Base-by-base conservation (phyloP, 2,329 filamentous ascomycete species). In the Aspergillus japonicus region DNA sequence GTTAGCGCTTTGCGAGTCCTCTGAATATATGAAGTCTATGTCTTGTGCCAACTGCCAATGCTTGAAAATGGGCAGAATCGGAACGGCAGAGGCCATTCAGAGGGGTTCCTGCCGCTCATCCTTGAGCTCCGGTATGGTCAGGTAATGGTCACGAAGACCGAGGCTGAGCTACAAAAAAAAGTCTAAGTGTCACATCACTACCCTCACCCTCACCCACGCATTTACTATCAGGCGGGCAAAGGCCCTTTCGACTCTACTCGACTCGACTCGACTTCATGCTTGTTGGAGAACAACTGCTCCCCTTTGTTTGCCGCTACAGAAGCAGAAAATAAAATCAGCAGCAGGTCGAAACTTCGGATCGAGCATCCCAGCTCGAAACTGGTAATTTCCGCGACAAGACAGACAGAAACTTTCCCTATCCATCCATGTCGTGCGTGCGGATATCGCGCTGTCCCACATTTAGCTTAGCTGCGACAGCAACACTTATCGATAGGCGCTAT, bases 381-480 rank as follows among this genome's bases (percentile, higher is more conserved):
- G 47, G 54, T 60, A 57, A 54, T 59, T 19, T 59, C n/a, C 39
- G 60, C 42, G 53, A 55, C 26, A 19, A 35, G 12, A 29, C 48
- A 35, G 59, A 54, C 11, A 35, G 11, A 54, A 31, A 55, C 39
- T 44, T 44, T 16, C 16, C 5, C 39, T 6, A 7, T 44, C 39
- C 16, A 44, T 44, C 39, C 58, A 58, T 57, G 47, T 49, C 47
- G 35, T 39, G 23, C 23, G 49, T 57, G 62, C 62, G 62, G 62
- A 60, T 60, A 62, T 62, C 57, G 62, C 63, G 58, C 54, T 63
- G 61, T 63, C 61, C 62, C 61, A 64, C 63, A 60, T 64, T 63
- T 35, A 58, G 56, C 56, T 58, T 62, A 64, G 47, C 48, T 24
- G 26, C 39, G 16, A 50, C n/a, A 29, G 14, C n/a, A 29, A 24